Evolutionary conservation across 1,284 basidiomycete species (phyloP).

Genomic region (Cryptococcus sp.): DNA sequence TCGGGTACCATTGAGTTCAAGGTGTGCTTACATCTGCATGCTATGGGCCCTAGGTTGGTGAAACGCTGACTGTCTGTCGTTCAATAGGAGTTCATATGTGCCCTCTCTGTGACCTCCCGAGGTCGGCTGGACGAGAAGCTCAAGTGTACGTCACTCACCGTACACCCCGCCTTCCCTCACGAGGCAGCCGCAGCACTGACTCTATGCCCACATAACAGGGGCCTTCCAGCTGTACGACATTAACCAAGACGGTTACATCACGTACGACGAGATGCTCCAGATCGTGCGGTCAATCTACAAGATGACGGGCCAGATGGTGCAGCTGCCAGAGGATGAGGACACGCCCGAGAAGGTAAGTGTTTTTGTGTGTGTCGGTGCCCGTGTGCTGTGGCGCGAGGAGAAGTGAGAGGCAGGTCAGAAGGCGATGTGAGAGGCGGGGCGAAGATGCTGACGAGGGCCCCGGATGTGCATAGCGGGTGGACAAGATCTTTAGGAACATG

Average conservation of each 20-base stretch:
- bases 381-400: too few species aligned
- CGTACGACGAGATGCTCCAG: constrained; percentile 97
- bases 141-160: constrained; percentile 67
- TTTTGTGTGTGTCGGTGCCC: neutral
- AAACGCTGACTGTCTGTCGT: constrained; percentile 32
- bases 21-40: constrained; percentile 14
- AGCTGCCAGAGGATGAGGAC: constrained; percentile 94
- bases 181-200: constrained; percentile 4
- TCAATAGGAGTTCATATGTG: constrained; percentile 87
- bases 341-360: constrained; percentile 88
- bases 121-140: constrained; percentile 97
- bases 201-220: constrained; percentile 58
- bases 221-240: constrained; percentile 99
- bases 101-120: constrained; percentile 88
- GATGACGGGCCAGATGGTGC: constrained; percentile 99
- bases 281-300: constrained; percentile 96
- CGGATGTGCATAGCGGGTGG: constrained; percentile 65
- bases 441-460: neutral
- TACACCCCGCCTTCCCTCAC: constrained; percentile 16
- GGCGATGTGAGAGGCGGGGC: neutral
- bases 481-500: constrained; percentile 95
- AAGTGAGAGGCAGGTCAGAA: too few species aligned
- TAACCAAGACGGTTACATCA: constrained; percentile 93
- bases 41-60: constrained; percentile 22
- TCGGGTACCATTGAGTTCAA: constrained; percentile 96